These are phyloP conservation scores for Aspergillus sp. DNA, from an alignment of 2,329 filamentous ascomycete species.

Conservation along the genomic window DNA sequence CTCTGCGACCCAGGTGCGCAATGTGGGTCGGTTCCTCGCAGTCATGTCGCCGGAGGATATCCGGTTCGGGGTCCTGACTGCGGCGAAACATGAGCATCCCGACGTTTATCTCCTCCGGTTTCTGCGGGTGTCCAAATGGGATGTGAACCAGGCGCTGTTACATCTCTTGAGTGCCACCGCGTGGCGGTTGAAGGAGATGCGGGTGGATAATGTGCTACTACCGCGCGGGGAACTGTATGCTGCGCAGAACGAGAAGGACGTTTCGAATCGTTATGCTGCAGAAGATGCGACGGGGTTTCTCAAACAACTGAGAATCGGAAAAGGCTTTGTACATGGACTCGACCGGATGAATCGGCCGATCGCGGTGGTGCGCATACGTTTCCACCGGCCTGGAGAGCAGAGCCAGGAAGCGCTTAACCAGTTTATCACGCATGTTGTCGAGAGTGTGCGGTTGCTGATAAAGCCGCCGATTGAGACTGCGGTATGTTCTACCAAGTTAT, in stretches of 20 bases:
- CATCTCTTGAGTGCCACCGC: slow-evolving; percentile 90
- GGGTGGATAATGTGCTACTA: slow-evolving; percentile 84
- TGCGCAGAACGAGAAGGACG: slow-evolving; percentile 50
- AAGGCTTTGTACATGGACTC: slow-evolving; percentile 80
- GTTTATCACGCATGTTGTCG: slow-evolving; percentile 88
- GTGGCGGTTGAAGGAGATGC: slow-evolving; percentile 78
- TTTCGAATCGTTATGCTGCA: slow-evolving; percentile 49
- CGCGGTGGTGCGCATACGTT: slow-evolving; percentile 73
- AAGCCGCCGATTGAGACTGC: slow-evolving; percentile 79
- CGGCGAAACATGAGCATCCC: slow-evolving; percentile 90
- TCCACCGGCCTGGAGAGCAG: slow-evolving; percentile 82
- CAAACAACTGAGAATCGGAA: slow-evolving; percentile 77
- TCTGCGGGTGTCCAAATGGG: slow-evolving; percentile 82
- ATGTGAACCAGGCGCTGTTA: slow-evolving; percentile 81
- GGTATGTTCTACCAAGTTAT: slow-evolving; percentile 52
- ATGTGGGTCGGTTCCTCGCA: slow-evolving; percentile 74
- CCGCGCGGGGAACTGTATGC: slow-evolving; percentile 68
- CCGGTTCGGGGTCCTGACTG: slow-evolving; percentile 76
- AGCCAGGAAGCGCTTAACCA: slow-evolving; percentile 76
- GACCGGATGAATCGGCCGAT: slow-evolving; percentile 81
- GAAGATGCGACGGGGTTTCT: slow-evolving; percentile 72
- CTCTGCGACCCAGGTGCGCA: slow-evolving; percentile 60
- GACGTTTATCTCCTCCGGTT: slow-evolving; percentile 79
- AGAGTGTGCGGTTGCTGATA: slow-evolving; percentile 78
- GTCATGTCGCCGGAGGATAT: slow-evolving; percentile 73